Conservation (phyloP, 2,329 filamentous ascomycete genomes). For the Fusarium fracticaudum region DNA sequence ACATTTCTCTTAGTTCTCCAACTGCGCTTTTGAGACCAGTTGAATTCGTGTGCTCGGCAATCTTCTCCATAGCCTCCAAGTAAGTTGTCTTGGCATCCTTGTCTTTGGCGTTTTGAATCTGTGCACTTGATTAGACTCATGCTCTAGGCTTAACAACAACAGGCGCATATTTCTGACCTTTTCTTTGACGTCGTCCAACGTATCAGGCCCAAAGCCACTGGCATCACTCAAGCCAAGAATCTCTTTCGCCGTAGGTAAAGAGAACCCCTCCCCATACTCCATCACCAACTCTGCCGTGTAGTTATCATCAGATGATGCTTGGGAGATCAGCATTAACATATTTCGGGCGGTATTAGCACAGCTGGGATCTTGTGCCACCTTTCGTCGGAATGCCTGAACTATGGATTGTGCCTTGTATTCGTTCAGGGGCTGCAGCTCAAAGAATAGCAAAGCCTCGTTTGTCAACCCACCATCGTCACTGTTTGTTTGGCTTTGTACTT, state of each 20-base stretch:
- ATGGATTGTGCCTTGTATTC: constrained; percentile 49
- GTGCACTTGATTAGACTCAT: constrained; percentile 18
- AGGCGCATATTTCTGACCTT: constrained; percentile 39
- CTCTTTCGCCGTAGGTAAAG: constrained; percentile 46
- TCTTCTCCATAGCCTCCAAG: constrained; percentile 49
- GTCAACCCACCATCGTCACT: constrained; percentile 46
- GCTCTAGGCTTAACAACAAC: neutral
- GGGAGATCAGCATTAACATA: constrained; percentile 50
- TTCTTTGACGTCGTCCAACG: constrained; percentile 39
- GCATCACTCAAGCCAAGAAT: constrained; percentile 44
- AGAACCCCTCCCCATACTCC: constrained; percentile 50
- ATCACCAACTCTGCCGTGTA: constrained; percentile 48
- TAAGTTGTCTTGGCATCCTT: constrained; percentile 46
- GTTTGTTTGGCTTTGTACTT: constrained; percentile 40
- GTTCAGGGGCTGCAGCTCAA: constrained; percentile 49
- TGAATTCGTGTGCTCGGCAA: constrained; percentile 46
- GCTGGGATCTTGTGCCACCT: constrained; percentile 46
- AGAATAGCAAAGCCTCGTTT: constrained; percentile 47
- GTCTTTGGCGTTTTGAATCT: constrained; percentile 43
- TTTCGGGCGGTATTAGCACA: constrained; percentile 45
- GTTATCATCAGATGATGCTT: constrained; percentile 47
- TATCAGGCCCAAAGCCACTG: constrained; percentile 38
- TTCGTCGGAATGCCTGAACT: constrained; percentile 49
- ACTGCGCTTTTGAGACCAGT: constrained; percentile 43
- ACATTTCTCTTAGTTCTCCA: constrained; percentile 39